A percentile compares a stretch with the other conserved stretches of the same genome.
phyloP scores from a whole-genome alignment of 2,329 filamentous ascomycete genomes.

The Lecanicillium sp. region DNA sequence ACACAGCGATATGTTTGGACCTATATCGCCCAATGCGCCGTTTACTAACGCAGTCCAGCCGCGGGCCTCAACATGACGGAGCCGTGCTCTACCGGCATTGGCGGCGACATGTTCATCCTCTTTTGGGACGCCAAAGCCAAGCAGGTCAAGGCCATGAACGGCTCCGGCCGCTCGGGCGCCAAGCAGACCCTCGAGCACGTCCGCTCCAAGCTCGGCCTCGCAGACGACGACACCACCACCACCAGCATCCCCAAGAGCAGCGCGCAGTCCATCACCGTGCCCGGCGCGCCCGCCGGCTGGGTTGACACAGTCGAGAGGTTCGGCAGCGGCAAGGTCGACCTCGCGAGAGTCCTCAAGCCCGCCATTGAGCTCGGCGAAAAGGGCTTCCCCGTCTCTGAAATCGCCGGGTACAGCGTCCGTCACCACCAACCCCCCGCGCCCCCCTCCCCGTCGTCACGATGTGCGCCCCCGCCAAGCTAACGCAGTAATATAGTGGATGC shows the following conservation, averaged over 20 bases:
- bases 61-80: conserved; percentile 92
- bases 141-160: conserved; percentile 81
- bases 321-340: conserved; percentile 74
- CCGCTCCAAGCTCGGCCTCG: conserved; percentile 61
- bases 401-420: conserved; percentile 63
- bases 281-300: conserved; percentile 90
- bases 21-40: background rate
- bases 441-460: no score
- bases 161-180: conserved; percentile 75
- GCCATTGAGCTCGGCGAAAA: conserved; percentile 82
- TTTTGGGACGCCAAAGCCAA: conserved; percentile 81
- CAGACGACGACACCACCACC: conserved; percentile 42
- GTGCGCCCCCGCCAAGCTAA: fast-evolving
- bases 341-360: conserved; percentile 73
- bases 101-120: conserved; percentile 94
- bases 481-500: conserved; percentile 58
- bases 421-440: no score
- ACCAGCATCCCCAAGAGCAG: conserved; percentile 66
- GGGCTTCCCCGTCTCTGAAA: conserved; percentile 83
- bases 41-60: conserved; percentile 42
- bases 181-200: conserved; percentile 65
- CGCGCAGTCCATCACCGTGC: conserved; percentile 77
- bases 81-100: conserved; percentile 87
- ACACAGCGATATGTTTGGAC: no score
- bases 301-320: conserved; percentile 82